Evolutionary conservation across 2,329 filamentous ascomycete species (phyloP).

Genomic region (Apiospora koreana): DNA sequence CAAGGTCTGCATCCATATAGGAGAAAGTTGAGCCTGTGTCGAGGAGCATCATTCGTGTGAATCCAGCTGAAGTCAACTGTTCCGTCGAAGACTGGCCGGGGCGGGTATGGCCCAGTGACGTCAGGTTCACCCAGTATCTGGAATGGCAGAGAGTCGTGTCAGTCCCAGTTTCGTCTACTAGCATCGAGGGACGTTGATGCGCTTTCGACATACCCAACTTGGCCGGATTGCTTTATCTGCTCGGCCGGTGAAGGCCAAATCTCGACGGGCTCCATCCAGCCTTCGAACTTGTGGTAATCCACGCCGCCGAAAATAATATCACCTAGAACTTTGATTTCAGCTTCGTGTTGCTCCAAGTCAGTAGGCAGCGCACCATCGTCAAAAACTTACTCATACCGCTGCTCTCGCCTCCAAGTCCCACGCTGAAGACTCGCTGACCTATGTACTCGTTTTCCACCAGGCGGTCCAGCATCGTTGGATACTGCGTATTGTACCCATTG

Average conservation of each 20-base stretch:
- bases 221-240: slow-evolving; percentile 33
- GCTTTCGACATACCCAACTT: slow-evolving; percentile 31
- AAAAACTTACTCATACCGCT: slow-evolving; percentile 31
- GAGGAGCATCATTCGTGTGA: slow-evolving; percentile 50
- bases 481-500: slow-evolving; percentile 34
- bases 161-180: too few relatives aligned
- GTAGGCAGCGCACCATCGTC: too few relatives aligned
- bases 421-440: slow-evolving; percentile 37
- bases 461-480: slow-evolving; percentile 36
- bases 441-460: slow-evolving; percentile 35
- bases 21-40: slow-evolving; percentile 66
- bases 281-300: slow-evolving; percentile 44
- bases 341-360: too few relatives aligned
- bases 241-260: slow-evolving; percentile 37
- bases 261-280: slow-evolving; percentile 33
- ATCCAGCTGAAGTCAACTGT: slow-evolving; percentile 20
- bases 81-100: slow-evolving; percentile 27
- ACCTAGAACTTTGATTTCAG: slow-evolving; percentile 22
- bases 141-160: too few relatives aligned
- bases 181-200: too few relatives aligned
- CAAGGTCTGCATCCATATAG: slow-evolving; percentile 60
- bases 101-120: slow-evolving; percentile 34
- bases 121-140: slow-evolving; percentile 40
- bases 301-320: slow-evolving; percentile 48
- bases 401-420: slow-evolving; percentile 35